Base-by-base conservation (phyloP, 768 basidiomycete genomes). In the Amyloporia xantha region DNA sequence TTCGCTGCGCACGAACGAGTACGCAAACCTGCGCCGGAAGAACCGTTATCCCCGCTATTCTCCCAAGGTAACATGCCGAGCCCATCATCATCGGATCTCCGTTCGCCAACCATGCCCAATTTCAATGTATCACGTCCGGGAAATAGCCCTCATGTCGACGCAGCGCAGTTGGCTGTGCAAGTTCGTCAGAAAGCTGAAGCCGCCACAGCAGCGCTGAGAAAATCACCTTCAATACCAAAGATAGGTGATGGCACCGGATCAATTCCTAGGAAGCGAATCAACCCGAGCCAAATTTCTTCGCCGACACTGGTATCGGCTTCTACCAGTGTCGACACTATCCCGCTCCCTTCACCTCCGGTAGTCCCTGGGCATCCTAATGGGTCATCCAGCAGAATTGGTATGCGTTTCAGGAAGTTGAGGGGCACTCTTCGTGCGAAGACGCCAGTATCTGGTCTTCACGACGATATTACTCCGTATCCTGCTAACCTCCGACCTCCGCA, bases 331-430 rank as follows among this genome's bases (percentile, higher is more conserved):
- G 64, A 67, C 36, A 62, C 65, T 12, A 63, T 66, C 24, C 66
- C 62, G 3, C 51, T 62, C 25, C 62, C 56, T 23, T 57, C 59
- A 1, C 53, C 54, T 7, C 52, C 56, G 17, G 53, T 53, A 15
- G 41, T 56, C 21, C 41, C 55, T 12, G 42, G 44, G 37, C 54
- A 44, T 9, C 54, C 57, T 23, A 41, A 52, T 38, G n/a, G 55
- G 13, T 78, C 77, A 1, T 50, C 60, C 17, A 50, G 48, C 38
- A 85, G 79, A 62, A 75, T 91, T 50, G 82, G 84, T 39, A 78
- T 81, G 35, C 79, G 86, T 20, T 80, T 91, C 71, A 84, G 79
- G 65, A 82, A 77, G 59, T 66, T 91, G 41, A 74, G 82, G 45
- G 77, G 86, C 44, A 84, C 84, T 0, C 68, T 91, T 49, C 76